These are phyloP conservation scores for Periconia macrospinosa DNA, from an alignment of 2,329 filamentous ascomycete genomes.

Conservation along the genomic window DNA sequence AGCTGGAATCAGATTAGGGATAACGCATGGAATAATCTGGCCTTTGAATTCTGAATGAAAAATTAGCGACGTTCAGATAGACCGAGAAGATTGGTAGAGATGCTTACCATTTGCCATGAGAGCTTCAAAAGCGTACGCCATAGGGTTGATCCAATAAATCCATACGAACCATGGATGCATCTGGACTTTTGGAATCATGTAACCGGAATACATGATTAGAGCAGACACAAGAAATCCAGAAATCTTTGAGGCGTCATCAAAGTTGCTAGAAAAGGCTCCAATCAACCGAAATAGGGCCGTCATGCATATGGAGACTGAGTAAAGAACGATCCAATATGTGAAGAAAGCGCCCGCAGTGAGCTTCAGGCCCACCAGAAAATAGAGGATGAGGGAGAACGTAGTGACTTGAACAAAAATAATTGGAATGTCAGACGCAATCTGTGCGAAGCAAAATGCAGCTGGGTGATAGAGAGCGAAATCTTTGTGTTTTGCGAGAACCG, in stretches of 20 bases:
- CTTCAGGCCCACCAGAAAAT: constrained; percentile 81
- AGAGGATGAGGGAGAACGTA: constrained; percentile 65
- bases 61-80: neutral
- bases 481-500: constrained; percentile 85
- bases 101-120: constrained; percentile 65
- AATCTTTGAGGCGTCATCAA: constrained; percentile 59
- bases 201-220: constrained; percentile 62
- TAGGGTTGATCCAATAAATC: constrained; percentile 72
- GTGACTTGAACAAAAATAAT: constrained; percentile 62
- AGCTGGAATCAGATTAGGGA: constrained; percentile 54
- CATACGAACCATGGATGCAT: constrained; percentile 58
- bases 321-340: constrained; percentile 74
- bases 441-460: constrained; percentile 71
- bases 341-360: constrained; percentile 76
- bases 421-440: constrained; percentile 63
- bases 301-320: constrained; percentile 71
- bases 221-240: constrained; percentile 48
- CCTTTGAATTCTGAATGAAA: constrained; percentile 48
- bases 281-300: constrained; percentile 81
- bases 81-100: neutral
- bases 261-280: constrained; percentile 66
- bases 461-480: constrained; percentile 89
- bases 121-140: constrained; percentile 77
- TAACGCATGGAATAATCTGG: constrained; percentile 49
- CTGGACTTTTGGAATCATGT: constrained; percentile 52